Base-by-base conservation (phyloP, 345 rosid species). In the Populus ilicifolia region DNA sequence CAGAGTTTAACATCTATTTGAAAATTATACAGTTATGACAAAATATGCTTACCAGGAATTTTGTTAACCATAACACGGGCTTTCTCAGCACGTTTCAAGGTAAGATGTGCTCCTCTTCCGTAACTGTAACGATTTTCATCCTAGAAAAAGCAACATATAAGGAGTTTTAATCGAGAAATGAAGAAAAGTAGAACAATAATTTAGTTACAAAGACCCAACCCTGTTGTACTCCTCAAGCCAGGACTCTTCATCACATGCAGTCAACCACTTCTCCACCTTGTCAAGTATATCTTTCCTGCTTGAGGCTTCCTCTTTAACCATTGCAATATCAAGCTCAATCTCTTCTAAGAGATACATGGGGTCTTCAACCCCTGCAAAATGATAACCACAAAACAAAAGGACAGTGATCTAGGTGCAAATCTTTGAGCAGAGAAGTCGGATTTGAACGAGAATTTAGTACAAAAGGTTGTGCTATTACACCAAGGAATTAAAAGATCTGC, bases 151-250 rank as follows among this genome's bases (percentile, higher is more conserved):
- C 39, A 79, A 68, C 73, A 70, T 41, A 68, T 71, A 16, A 63
- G 65, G 72, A 65, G 70, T 74, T 29, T 73, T 39, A 69, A 69
- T 25, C 66, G 72, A 81, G 67, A 59, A 50, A 63, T 67, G 25
- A 30, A 14, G 44, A 33, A 63, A 48, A 29, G 39, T 64, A 21
- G 30, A 65, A 68, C 13, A 27, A 12, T n/a, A 9, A 35, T 56
- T 8, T 21, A 54, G 75, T 27, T 33, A 43, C 6, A 44, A 21
- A 18, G 18, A 36, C 48, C 67, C 79, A 70, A 90, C 97, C 80
- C 92, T 82, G 80, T 85, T 91, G 85, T 93, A 91, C 74, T 93
- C 93, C 71, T 91, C 94, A 8, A 93, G 88, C 97, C 97, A 93
- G 27, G 83, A 80, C 79, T 93, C 97, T 82, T 90, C 96, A 83